These are phyloP conservation scores for Nadsonia commutata DNA, from an alignment of 1,139 yeast genomes.

Conservation along the genomic window DNA sequence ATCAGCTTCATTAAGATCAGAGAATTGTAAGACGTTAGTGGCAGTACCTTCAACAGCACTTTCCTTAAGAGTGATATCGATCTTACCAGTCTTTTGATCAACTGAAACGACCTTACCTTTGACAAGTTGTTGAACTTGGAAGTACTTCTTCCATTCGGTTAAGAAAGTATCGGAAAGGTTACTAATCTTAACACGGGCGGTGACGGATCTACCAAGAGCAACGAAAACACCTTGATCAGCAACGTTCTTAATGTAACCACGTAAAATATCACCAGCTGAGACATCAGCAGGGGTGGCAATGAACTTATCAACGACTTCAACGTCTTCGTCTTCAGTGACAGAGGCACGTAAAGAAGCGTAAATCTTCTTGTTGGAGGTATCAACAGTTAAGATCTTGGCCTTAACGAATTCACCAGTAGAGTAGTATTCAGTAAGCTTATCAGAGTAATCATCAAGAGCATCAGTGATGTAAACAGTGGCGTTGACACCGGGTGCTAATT, in stretches of 20 bases:
- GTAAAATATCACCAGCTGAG: conserved; percentile 53
- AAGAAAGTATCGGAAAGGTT: conserved; percentile 71
- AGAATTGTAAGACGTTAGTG: conserved; percentile 32
- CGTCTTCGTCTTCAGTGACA: conserved; percentile 13
- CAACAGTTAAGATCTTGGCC: conserved; percentile 46
- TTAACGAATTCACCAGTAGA: conserved; percentile 42
- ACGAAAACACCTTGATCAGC: conserved; percentile 71
- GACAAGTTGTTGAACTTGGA: conserved; percentile 58
- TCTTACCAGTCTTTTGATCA: conserved; percentile 37
- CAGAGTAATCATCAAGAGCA: conserved; percentile 57
- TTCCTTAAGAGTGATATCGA: conserved; percentile 68
- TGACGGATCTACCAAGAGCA: conserved; percentile 53
- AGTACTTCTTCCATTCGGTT: conserved; percentile 78
- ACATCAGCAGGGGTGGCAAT: conserved; percentile 42
- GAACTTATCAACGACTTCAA: conserved; percentile 37
- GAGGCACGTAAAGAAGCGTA: conserved; percentile 48
- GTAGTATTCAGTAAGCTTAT: conserved; percentile 33
- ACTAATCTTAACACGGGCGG: conserved; percentile 69
- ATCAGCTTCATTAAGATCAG: conserved; percentile 56
- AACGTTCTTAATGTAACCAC: conserved; percentile 66
- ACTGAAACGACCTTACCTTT: conserved; percentile 58
- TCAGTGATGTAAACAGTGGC: conserved; percentile 68
- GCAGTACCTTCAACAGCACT: conserved; percentile 64
- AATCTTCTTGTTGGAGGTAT: conserved; percentile 40
- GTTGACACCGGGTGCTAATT: conserved; percentile 39